Evolutionary conservation across 2,329 filamentous ascomycete species (phyloP).

Genomic region (Scolecobasidium constrictum): DNA sequence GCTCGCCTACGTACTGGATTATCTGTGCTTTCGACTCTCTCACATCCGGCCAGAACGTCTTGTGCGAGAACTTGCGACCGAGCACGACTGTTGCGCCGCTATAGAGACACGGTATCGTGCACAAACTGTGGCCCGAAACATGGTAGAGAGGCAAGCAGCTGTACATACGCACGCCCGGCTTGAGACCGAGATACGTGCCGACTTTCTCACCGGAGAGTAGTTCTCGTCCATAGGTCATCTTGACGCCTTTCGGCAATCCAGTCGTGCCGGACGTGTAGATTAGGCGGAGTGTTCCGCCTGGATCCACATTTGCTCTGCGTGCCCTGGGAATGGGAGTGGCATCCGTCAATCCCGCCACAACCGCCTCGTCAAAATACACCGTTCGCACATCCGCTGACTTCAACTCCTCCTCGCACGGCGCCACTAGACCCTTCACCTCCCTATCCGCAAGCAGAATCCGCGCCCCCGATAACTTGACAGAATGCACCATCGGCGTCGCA

Average conservation of each 20-base stretch:
- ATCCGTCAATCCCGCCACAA: neutral
- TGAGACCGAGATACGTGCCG: slow-evolving; percentile 18
- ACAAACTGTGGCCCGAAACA: slow-evolving; percentile 14
- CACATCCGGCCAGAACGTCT: slow-evolving; percentile 62
- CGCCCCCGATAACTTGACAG: slow-evolving; percentile 14
- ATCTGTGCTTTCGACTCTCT: slow-evolving; percentile 58
- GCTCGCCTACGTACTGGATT: slow-evolving; percentile 82
- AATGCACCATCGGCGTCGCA: slow-evolving; percentile 22
- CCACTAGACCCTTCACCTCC: neutral
- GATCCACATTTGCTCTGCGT: slow-evolving; percentile 16
- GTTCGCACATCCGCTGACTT: neutral
- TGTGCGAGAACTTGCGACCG: slow-evolving; percentile 45
- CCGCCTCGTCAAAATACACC: neutral
- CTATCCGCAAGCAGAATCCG: neutral
- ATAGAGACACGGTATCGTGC: slow-evolving; percentile 19
- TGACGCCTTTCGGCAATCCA: slow-evolving; percentile 22
- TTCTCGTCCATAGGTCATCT: slow-evolving; percentile 16
- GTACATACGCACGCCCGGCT: slow-evolving; percentile 20
- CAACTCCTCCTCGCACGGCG: neutral
- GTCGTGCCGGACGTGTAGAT: slow-evolving; percentile 27
- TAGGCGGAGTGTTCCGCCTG: slow-evolving; percentile 18
- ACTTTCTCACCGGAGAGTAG: slow-evolving; percentile 16
- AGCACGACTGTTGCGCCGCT: slow-evolving; percentile 13
- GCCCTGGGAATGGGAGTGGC: neutral
- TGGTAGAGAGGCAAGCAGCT: slow-evolving; percentile 27